Base-by-base conservation (phyloP, 208 protist species). In the Trypanosoma scelopori region DNA sequence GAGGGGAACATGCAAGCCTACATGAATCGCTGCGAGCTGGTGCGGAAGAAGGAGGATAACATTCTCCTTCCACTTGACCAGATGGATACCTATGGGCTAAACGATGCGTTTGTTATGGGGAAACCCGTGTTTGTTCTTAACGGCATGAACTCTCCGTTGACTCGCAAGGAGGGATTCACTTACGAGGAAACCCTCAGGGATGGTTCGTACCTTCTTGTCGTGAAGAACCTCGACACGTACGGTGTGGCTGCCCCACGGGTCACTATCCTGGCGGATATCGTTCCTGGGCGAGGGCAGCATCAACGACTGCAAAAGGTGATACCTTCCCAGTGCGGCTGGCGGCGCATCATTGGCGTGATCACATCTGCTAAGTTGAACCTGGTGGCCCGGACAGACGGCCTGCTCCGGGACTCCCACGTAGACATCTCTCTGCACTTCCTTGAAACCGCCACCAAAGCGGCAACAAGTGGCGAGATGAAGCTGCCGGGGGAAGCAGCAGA, bases 151-250 rank as follows among this genome's bases (percentile, higher is more conserved):
- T 77, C 68, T 69, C 67, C 74, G 4, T 51, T 91, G 9, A 83
- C 68, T 3, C 56, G 77, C 23, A 89, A 83, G 65, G 76, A 83
- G 43, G 23, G 60, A 0, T 72, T 89, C n/a, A 27, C 57, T 5
- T 65, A 79, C 32, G 76, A 79, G 60, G 78, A 84, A 45, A 79
- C 46, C 16, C 61, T 92, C 15, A 51, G 22, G 7, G 79, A 79
- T 45, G 89, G 89, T 43, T 86, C 86, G 2, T 95, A 93, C 69
- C 51, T 90, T 23, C 59, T 93, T 13, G 69, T 59, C 3, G 69
- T 95, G 35, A 87, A 85, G 56, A 92, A 93, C 74, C 64, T 70
- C 12, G 89, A 95, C 58, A 64, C 83, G 60, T 95, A 92, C 74
- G 70, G 75, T 52, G 59, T 95, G 4, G 86, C 86, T 0, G 77